Evolutionary conservation across 352 stramenopile genomes (phyloP).

Genomic region (Phytophthora sojae): DNA sequence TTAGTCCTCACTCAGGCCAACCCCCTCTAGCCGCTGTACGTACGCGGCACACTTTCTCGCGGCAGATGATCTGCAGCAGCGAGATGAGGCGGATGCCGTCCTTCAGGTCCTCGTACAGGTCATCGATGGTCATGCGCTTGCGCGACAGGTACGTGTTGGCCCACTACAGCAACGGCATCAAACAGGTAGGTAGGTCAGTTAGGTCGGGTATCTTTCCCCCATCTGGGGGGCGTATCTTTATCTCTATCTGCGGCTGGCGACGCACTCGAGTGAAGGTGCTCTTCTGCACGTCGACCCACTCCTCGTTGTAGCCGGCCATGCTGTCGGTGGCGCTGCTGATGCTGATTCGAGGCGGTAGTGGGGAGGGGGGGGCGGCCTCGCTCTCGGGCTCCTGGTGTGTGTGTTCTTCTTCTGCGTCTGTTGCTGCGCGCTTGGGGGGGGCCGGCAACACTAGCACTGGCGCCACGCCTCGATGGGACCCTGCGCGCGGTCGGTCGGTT

Average conservation of each 20-base stretch:
- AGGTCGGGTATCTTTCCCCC: neutral
- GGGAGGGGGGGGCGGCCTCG: slow-evolving; percentile 15
- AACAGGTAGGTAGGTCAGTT: neutral
- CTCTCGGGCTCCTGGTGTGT: slow-evolving; percentile 22
- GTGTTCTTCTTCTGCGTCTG: slow-evolving; percentile 4
- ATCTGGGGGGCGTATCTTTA: neutral
- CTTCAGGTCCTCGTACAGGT: slow-evolving; percentile 90
- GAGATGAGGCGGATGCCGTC: slow-evolving; percentile 89
- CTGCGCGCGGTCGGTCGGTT: slow-evolving; percentile 11
- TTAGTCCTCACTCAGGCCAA: neutral
- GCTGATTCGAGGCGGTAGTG: neutral
- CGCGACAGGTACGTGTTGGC: slow-evolving; percentile 91
- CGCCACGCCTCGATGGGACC: slow-evolving; percentile 16
- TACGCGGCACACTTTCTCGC: slow-evolving; percentile 88
- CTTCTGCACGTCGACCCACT: slow-evolving; percentile 93
- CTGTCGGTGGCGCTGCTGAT: slow-evolving; percentile 19
- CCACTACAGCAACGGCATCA: slow-evolving; percentile 58
- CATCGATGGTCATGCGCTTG: slow-evolving; percentile 90
- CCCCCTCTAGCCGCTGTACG: slow-evolving; percentile 8
- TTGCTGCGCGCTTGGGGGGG: slow-evolving; percentile 10
- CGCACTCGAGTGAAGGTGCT: slow-evolving; percentile 91
- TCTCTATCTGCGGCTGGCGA: neutral
- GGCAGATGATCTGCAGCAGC: slow-evolving; percentile 90
- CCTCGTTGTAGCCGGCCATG: slow-evolving; percentile 76
- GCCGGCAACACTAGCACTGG: slow-evolving; percentile 30